Conservation (phyloP, 306 rosid species). For the Quercus glauca region DNA sequence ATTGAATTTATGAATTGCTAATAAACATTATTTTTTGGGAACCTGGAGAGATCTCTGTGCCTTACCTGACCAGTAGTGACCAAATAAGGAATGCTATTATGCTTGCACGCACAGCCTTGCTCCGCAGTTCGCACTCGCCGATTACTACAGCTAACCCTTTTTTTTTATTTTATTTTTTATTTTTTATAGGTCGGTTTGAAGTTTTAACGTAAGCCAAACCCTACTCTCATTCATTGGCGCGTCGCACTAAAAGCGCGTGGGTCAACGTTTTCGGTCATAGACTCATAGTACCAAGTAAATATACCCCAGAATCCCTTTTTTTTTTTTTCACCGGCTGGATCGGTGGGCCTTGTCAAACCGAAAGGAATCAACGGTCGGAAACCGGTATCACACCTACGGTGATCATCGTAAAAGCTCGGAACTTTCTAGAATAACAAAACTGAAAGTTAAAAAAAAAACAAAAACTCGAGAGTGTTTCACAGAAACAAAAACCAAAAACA, state of each 20-base stretch:
- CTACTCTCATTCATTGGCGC: slow-evolving; percentile 6
- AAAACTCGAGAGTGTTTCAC: not conserved
- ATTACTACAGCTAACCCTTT: not conserved
- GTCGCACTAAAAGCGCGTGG: not conserved
- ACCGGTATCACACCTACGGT: not conserved
- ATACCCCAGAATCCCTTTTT: not conserved
- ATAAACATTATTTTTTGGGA: no score
- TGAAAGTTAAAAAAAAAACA: not conserved
- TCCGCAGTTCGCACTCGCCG: slow-evolving; percentile 34
- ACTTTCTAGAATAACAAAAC: not conserved
- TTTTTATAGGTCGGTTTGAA: no score
- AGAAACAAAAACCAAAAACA: slow-evolving; percentile 2
- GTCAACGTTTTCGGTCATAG: not conserved
- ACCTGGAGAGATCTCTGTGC: slow-evolving; percentile 23
- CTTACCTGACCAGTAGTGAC: not conserved
- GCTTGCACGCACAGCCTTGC: slow-evolving; percentile 58
- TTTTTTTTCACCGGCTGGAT: not conserved
- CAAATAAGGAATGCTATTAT: slow-evolving; percentile 36
- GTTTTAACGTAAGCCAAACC: not conserved
- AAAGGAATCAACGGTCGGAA: no score
- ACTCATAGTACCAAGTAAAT: no score
- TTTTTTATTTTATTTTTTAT: no score
- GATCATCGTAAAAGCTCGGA: not conserved
- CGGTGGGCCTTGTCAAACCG: not conserved
- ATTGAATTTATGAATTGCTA: not conserved